A percentile compares a stretch with the other conserved stretches of the same genome.
phyloP scores from a whole-genome alignment of 2,329 filamentous ascomycete genomes.

The Penicillium sp. region DNA sequence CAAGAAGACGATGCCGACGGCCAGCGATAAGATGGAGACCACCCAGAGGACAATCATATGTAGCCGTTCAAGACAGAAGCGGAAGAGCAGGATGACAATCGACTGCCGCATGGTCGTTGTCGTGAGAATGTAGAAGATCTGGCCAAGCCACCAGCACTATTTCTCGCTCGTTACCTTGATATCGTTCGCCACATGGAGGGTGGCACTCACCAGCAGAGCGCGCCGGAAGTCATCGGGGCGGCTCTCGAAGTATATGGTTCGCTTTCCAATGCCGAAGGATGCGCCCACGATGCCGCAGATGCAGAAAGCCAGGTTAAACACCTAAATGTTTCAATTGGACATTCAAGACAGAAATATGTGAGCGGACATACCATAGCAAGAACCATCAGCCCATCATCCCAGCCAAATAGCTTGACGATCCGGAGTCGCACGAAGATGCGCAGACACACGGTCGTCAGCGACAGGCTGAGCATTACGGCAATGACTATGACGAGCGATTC shows the following conservation, averaged over 20 bases:
- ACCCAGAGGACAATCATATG: slow-evolving; percentile 53
- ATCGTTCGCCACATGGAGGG: background rate
- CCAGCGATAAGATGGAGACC: slow-evolving; percentile 48
- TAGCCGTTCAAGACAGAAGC: slow-evolving; percentile 48
- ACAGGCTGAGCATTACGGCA: slow-evolving; percentile 29
- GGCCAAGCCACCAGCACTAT: slow-evolving; percentile 56
- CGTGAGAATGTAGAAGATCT: slow-evolving; percentile 55
- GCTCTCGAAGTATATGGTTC: slow-evolving; percentile 23
- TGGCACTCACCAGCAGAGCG: slow-evolving; percentile 31
- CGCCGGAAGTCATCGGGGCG: slow-evolving; percentile 26
- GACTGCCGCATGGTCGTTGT: slow-evolving; percentile 55
- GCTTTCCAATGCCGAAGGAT: slow-evolving; percentile 31
- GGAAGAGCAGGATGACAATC: slow-evolving; percentile 57
- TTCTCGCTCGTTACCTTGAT: too few species aligned
- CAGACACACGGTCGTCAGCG: slow-evolving; percentile 27
- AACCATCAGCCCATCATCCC: slow-evolving; percentile 36
- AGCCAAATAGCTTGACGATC: slow-evolving; percentile 34
- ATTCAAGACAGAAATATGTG: slow-evolving; percentile 19
- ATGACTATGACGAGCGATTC: slow-evolving; percentile 3
- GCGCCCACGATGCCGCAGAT: slow-evolving; percentile 33
- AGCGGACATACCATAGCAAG: slow-evolving; percentile 25
- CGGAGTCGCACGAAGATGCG: slow-evolving; percentile 34
- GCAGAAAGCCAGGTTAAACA: slow-evolving; percentile 33
- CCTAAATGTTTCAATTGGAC: slow-evolving; percentile 22
- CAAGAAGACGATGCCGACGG: slow-evolving; percentile 53